Conservation (phyloP, 495 filamentous ascomycete species). For the Aspergillus baeticus region DNA sequence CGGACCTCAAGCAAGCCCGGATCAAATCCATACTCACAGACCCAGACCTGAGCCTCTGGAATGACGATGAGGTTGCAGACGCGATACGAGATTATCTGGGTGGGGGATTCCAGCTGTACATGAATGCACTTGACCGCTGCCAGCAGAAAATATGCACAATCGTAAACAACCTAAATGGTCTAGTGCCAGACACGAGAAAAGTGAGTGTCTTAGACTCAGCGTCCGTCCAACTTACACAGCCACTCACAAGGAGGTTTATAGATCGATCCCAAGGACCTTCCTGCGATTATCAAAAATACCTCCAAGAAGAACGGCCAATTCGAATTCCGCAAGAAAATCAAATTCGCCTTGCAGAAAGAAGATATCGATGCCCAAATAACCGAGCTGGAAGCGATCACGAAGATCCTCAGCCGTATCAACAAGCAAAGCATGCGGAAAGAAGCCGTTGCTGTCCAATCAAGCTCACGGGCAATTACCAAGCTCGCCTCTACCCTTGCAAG, state of each 20-base stretch:
- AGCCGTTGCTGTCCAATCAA: not conserved
- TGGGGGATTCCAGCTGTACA: not conserved
- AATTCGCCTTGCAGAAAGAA: conserved; percentile 12
- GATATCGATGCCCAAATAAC: conserved; percentile 11
- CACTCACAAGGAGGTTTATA: not conserved
- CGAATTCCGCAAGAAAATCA: conserved; percentile 18
- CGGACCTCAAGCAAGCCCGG: not conserved
- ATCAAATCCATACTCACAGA: not conserved
- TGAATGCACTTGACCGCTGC: not conserved
- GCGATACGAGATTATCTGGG: conserved; percentile 6
- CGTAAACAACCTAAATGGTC: no score
- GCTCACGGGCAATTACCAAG: not conserved
- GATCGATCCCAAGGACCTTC: not conserved
- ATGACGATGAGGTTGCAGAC: not conserved
- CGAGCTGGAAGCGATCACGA: conserved; percentile 3
- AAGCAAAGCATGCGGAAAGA: not conserved
- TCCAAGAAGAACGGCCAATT: conserved; percentile 12
- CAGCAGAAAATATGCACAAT: not conserved
- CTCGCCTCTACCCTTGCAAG: not conserved
- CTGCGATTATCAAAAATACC: not conserved
- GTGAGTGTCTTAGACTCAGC: no score
- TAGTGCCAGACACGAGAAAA: no score
- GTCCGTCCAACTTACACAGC: no score
- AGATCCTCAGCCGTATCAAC: conserved; percentile 7
- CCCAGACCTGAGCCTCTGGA: not conserved